Conservation (phyloP, 495 filamentous ascomycete genomes). For the Tuber brumale region DNA sequence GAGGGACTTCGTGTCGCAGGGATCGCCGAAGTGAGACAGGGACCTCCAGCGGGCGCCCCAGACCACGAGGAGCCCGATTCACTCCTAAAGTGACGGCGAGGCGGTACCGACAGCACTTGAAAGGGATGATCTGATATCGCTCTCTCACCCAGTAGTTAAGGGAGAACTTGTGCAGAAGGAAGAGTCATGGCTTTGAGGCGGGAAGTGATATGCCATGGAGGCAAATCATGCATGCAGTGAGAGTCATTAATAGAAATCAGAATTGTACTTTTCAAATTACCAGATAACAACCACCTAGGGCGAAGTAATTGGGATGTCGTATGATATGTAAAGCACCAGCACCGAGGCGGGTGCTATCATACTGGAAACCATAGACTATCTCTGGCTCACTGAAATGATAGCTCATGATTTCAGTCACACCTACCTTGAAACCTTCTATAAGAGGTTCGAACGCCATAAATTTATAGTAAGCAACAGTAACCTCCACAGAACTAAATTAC, state of each 20-base stretch:
- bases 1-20: background rate
- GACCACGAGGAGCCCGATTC: background rate
- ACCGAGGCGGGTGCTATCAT: background rate
- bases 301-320: background rate
- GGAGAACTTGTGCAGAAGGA: background rate
- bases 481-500: background rate
- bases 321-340: background rate
- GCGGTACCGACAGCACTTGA: background rate
- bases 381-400: background rate
- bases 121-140: background rate
- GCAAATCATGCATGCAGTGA: background rate
- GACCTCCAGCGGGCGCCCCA: background rate
- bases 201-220: background rate
- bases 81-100: background rate
- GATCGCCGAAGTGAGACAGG: background rate
- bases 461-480: background rate
- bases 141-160: background rate
- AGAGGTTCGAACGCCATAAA: background rate
- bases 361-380: background rate
- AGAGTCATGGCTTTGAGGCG: background rate
- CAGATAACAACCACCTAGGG: background rate
- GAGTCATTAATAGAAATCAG: background rate
- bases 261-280: background rate
- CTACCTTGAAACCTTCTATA: background rate
- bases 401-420: background rate